A percentile compares a stretch with the other conserved stretches of the same genome.
These are phyloP conservation scores for Rubia occidens DNA, from an alignment of 305 asterid species.

Conservation along the genomic window DNA sequence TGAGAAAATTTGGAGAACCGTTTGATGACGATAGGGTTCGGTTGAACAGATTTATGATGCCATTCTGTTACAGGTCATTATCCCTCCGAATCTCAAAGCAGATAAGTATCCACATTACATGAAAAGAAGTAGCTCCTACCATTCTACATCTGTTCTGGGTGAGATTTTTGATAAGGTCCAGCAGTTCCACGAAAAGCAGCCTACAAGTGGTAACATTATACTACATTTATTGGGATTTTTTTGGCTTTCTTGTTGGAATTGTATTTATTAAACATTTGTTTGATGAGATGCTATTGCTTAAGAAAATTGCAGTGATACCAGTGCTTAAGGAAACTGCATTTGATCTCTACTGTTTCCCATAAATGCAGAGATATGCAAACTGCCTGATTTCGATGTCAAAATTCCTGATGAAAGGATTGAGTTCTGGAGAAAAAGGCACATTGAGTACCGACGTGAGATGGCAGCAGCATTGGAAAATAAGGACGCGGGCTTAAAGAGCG, in stretches of 20 bases:
- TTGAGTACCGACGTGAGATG: slow-evolving; percentile 48
- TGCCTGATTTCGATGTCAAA: slow-evolving; percentile 33
- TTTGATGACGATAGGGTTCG: not conserved
- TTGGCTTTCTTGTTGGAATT: not conserved
- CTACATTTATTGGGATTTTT: not conserved
- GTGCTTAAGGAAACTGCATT: not conserved
- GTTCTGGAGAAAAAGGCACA: slow-evolving; percentile 36
- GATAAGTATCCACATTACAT: slow-evolving; percentile 58
- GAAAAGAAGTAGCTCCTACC: slow-evolving; percentile 31
- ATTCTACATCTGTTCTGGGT: slow-evolving; percentile 61
- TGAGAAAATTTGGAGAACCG: not conserved
- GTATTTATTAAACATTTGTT: not conserved
- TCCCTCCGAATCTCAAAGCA: slow-evolving; percentile 38
- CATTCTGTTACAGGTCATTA: slow-evolving; percentile 36
- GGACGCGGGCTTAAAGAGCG: slow-evolving; percentile 24
- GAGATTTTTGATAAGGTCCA: slow-evolving; percentile 37
- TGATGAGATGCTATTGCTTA: too few species aligned
- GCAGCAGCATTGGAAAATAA: slow-evolving; percentile 18
- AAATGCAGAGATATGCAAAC: slow-evolving; percentile 43
- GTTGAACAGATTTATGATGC: not conserved
- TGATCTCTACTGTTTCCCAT: not conserved
- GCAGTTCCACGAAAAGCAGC: slow-evolving; percentile 23
- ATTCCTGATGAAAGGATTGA: slow-evolving; percentile 21
- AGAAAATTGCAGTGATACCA: too few species aligned
- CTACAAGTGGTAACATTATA: slow-evolving; percentile 27